phyloP scores from a whole-genome alignment of 1,284 basidiomycete species.

The Microbotryum saponariae region DNA sequence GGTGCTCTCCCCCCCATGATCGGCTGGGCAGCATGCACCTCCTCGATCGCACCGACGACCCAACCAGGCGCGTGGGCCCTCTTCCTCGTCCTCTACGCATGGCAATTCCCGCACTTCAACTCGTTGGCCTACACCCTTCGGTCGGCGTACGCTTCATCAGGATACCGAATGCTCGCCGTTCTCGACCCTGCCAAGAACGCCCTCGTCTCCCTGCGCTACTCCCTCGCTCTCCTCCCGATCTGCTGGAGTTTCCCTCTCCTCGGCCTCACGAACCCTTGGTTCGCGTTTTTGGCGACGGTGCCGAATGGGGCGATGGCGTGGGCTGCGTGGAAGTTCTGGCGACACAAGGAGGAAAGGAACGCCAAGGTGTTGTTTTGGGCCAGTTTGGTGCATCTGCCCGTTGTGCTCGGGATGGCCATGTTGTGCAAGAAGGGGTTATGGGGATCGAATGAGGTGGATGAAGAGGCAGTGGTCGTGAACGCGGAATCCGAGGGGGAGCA shows the following conservation, averaged over 20 bases:
- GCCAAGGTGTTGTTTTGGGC: constrained; percentile 74
- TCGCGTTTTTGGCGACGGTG: constrained; percentile 66
- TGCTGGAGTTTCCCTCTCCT: constrained; percentile 73
- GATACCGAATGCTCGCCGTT: constrained; percentile 88
- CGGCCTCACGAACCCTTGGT: constrained; percentile 79
- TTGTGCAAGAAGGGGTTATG: constrained; percentile 66
- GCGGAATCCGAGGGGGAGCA: not conserved
- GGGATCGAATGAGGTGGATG: constrained; percentile 8
- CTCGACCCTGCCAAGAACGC: constrained; percentile 73
- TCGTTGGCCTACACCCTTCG: constrained; percentile 80
- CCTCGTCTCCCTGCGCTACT: constrained; percentile 75
- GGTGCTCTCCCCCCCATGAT: constrained; percentile 91
- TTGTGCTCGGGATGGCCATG: constrained; percentile 87
- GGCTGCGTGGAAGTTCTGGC: constrained; percentile 71
- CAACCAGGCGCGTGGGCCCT: constrained; percentile 52
- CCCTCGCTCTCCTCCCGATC: constrained; percentile 67
- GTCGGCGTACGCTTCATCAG: constrained; percentile 82
- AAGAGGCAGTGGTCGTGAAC: not conserved
- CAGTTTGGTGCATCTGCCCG: constrained; percentile 85
- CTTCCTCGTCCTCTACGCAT: constrained; percentile 78
- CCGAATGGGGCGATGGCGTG: constrained; percentile 67
- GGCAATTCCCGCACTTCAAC: constrained; percentile 99
- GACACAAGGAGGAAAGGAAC: constrained; percentile 58
- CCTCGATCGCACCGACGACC: constrained; percentile 60
- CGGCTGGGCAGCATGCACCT: constrained; percentile 95